Percentiles rank a stretch among this genome's conserved stretches.
Evolutionary conservation across 2,329 filamentous ascomycete genomes (phyloP).

Genomic region (Aspergillus alliaceus): DNA sequence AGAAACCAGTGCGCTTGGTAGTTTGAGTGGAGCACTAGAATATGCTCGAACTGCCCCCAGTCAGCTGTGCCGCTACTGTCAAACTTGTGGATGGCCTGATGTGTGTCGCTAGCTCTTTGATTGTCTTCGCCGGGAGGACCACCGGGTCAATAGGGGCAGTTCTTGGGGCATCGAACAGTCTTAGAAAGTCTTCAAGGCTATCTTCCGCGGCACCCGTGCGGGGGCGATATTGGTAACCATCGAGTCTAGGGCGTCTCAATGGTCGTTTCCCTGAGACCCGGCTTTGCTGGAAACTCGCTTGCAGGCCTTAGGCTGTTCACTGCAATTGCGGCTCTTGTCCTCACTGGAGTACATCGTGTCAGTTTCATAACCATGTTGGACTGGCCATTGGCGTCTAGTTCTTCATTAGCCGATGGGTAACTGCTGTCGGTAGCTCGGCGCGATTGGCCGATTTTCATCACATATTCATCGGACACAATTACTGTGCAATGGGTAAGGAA

Average conservation of each 20-base stretch:
- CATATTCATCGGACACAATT: neutral
- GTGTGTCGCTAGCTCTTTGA: neutral
- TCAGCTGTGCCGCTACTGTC: too few relatives aligned
- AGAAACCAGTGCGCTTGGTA: too few relatives aligned
- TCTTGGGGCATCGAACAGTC: neutral
- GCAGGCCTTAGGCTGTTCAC: neutral
- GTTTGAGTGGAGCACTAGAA: too few relatives aligned
- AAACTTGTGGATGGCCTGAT: neutral
- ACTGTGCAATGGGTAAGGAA: neutral
- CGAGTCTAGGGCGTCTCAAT: neutral
- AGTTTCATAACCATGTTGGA: neutral
- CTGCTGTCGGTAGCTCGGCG: neutral
- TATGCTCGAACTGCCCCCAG: too few relatives aligned
- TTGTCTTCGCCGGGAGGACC: neutral
- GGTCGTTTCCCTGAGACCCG: neutral
- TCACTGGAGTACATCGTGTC: neutral
- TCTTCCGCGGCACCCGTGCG: neutral
- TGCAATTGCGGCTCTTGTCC: neutral
- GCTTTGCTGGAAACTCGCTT: neutral
- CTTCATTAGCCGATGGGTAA: neutral
- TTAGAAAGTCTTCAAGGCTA: neutral
- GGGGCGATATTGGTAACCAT: neutral
- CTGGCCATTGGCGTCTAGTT: neutral
- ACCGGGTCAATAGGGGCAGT: neutral
- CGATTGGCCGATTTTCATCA: neutral